phyloP scores from a whole-genome alignment of 305 asterid genomes.

The Withania somnifera region DNA sequence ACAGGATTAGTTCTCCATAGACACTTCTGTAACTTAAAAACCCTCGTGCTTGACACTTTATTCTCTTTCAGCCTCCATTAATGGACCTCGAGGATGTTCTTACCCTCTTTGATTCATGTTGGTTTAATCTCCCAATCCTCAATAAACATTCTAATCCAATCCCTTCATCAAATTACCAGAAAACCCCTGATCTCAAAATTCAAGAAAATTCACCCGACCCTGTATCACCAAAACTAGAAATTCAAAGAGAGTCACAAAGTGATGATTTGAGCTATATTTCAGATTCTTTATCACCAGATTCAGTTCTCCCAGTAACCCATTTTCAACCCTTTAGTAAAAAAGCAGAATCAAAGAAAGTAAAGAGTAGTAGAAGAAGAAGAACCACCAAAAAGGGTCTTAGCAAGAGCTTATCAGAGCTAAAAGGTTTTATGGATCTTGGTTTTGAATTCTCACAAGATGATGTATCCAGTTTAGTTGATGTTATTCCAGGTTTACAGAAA shows the following conservation, averaged over 20 bases:
- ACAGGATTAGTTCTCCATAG: background rate
- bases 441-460: conserved; percentile 44
- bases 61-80: conserved; percentile 1
- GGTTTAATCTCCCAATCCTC: conserved; percentile 21
- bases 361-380: background rate
- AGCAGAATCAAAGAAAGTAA: background rate
- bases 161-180: background rate
- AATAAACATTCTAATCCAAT: conserved; percentile 4
- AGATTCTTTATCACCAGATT: conserved; percentile 16
- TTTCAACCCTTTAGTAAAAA: background rate
- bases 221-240: background rate
- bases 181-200: background rate
- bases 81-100: conserved; percentile 25
- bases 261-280: conserved; percentile 6
- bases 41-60: too few relatives aligned
- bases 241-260: conserved; percentile 8
- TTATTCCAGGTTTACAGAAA: conserved; percentile 44
- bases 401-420: conserved; percentile 45
- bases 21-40: too few relatives aligned
- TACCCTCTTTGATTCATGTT: conserved; percentile 20
- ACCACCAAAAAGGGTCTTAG: conserved; percentile 6
- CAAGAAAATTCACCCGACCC: background rate
- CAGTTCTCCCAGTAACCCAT: conserved; percentile 16
- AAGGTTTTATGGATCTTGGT: conserved; percentile 55
- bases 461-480: conserved; percentile 17